phyloP scores from a whole-genome alignment of 139 green algal species.

The Raphidocelis subcapitata region DNA sequence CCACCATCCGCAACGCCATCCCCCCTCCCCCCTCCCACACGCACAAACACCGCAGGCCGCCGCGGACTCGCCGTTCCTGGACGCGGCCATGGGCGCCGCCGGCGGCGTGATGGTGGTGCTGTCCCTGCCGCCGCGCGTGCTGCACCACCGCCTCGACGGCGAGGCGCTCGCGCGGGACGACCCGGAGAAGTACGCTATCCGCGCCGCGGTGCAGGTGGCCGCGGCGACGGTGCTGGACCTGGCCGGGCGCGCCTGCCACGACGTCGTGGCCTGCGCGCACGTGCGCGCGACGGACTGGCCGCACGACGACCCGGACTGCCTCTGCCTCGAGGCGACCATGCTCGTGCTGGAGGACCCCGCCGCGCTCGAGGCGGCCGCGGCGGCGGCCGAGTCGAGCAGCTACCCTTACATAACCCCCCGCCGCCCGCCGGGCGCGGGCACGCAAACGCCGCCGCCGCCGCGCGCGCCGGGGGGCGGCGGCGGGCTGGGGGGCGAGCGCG shows the following conservation, averaged over 20 bases:
- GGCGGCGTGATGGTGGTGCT: conserved; percentile 73
- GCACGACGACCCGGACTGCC: not conserved
- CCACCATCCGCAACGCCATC: too few relatives aligned
- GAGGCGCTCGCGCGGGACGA: conserved; percentile 9
- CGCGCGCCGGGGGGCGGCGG: not conserved
- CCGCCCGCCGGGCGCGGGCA: not conserved
- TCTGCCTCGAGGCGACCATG: conserved; percentile 49
- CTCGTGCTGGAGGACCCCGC: conserved; percentile 42
- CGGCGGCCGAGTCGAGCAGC: conserved; percentile 1
- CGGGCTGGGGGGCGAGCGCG: not conserved
- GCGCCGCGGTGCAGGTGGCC: conserved; percentile 33
- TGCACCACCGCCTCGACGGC: conserved; percentile 25
- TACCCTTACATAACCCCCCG: conserved; percentile 13
- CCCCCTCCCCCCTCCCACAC: not conserved
- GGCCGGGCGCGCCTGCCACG: conserved; percentile 55
- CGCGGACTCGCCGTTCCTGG: conserved; percentile 76
- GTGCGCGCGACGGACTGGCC: conserved; percentile 9
- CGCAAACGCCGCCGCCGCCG: conserved; percentile 4
- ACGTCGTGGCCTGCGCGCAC: conserved; percentile 74
- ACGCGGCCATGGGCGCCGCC: conserved; percentile 45
- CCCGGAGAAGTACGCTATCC: conserved; percentile 30
- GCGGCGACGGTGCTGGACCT: conserved; percentile 53
- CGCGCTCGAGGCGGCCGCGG: conserved; percentile 14
- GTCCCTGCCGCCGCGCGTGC: conserved; percentile 46
- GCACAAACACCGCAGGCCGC: conserved; percentile 45